Conservation (phyloP, 345 rosid species). For the Trapa incisa region DNA sequence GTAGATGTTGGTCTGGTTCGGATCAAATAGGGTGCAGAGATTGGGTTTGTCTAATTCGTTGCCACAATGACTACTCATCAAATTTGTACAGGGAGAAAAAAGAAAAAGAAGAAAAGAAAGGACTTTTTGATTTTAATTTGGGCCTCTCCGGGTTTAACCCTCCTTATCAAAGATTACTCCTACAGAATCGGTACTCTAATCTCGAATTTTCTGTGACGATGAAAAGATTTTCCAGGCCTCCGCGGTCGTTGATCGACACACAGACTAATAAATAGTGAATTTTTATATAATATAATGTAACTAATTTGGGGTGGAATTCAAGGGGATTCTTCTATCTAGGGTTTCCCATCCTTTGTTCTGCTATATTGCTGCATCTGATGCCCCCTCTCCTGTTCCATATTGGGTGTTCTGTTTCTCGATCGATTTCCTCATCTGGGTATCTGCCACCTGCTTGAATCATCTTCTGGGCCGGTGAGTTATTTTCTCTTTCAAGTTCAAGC, state of each 20-base stretch:
- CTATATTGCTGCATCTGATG: background rate
- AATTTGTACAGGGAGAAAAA: background rate
- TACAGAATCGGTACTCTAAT: background rate
- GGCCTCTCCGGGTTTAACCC: background rate
- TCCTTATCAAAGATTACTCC: background rate
- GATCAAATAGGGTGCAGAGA: background rate
- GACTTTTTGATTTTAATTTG: background rate
- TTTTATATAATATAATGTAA: background rate
- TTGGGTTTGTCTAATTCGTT: background rate
- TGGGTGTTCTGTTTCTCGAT: background rate
- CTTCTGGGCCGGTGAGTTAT: slow-evolving; percentile 3
- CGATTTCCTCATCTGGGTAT: slow-evolving; percentile 1
- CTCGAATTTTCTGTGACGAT: background rate
- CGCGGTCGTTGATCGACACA: background rate
- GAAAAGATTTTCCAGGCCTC: background rate
- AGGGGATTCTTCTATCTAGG: slow-evolving; percentile 1
- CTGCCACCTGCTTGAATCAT: background rate
- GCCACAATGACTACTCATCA: background rate
- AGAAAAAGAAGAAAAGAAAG: background rate
- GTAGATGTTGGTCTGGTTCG: background rate
- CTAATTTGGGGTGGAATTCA: background rate
- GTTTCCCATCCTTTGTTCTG: slow-evolving; percentile 1
- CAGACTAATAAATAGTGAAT: background rate
- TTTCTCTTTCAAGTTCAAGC: background rate
- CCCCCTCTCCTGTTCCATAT: background rate